Conservation (phyloP, 2,329 filamentous ascomycete genomes). For the Apiospora saccharicola region DNA sequence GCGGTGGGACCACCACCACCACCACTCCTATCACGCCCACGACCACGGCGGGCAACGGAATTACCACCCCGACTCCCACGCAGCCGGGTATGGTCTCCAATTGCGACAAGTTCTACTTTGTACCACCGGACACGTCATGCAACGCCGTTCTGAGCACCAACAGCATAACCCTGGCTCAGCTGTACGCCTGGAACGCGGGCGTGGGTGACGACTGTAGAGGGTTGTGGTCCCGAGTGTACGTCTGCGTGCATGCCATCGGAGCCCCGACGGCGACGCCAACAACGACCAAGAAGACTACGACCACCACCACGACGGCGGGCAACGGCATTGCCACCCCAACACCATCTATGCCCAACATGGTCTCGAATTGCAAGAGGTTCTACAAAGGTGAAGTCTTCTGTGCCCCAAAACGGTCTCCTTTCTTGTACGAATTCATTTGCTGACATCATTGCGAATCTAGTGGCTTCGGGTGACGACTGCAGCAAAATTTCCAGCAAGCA, state of each 20-base stretch:
- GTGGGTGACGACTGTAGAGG: background rate
- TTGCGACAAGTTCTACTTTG: background rate
- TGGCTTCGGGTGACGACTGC: background rate
- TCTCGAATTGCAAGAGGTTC: background rate
- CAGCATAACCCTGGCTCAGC: background rate
- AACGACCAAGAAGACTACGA: background rate
- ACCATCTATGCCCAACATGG: background rate
- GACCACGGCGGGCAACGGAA: background rate
- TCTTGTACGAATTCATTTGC: too few species aligned
- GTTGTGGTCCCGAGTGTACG: background rate
- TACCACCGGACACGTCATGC: background rate
- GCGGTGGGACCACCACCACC: too few species aligned
- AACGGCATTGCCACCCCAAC: background rate
- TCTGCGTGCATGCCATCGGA: background rate
- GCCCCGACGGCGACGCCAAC: background rate
- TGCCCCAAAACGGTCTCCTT: too few species aligned
- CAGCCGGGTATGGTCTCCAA: background rate
- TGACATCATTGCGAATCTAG: background rate
- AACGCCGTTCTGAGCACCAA: background rate
- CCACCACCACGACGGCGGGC: background rate
- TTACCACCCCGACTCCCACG: background rate
- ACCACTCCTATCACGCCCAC: background rate
- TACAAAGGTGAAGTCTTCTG: background rate
- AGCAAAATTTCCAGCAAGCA: background rate
- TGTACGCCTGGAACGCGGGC: background rate